A percentile compares a stretch with the other conserved stretches of the same genome.
Evolutionary conservation across 2,329 filamentous ascomycete species (phyloP).

Genomic region (Trichoderma hamatum): DNA sequence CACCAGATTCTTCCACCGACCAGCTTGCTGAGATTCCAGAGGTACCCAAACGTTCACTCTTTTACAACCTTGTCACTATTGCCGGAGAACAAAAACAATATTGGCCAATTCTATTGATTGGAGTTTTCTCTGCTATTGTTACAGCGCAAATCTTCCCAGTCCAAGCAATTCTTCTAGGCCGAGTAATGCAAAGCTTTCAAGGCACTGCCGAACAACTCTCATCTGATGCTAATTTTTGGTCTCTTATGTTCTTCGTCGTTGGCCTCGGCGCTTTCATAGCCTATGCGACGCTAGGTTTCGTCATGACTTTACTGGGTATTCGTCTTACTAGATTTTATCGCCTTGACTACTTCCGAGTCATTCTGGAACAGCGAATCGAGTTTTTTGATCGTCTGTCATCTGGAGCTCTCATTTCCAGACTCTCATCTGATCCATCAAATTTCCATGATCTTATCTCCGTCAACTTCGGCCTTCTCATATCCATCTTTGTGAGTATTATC

Average conservation of each 20-base stretch:
- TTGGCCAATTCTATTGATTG: conserved; percentile 1
- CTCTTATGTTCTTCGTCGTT: conserved; percentile 52
- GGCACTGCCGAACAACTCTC: not conserved
- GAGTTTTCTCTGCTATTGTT: not conserved
- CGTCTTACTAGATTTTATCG: conserved; percentile 6
- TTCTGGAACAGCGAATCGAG: conserved; percentile 5
- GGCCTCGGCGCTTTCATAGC: conserved; percentile 43
- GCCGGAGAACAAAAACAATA: not conserved
- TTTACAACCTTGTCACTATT: not conserved
- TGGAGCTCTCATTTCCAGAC: conserved; percentile 5
- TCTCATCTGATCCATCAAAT: not conserved
- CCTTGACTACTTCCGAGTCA: conserved; percentile 12
- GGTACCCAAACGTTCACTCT: conserved; percentile 3
- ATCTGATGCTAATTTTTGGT: conserved; percentile 47
- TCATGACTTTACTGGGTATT: conserved; percentile 10
- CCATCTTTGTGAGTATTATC: conserved; percentile 37
- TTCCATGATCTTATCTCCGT: conserved; percentile 14
- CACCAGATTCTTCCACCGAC: conserved; percentile 53
- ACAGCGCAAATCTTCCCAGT: conserved; percentile 2
- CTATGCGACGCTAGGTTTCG: conserved; percentile 34
- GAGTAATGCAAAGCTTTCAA: conserved; percentile 5
- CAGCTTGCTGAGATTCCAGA: conserved; percentile 12
- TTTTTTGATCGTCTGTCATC: conserved; percentile 13
- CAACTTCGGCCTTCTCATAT: conserved; percentile 38
- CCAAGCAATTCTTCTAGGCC: conserved; percentile 8